Conservation (phyloP, 805 yeast genomes). For the Barnettozyma populi region DNA sequence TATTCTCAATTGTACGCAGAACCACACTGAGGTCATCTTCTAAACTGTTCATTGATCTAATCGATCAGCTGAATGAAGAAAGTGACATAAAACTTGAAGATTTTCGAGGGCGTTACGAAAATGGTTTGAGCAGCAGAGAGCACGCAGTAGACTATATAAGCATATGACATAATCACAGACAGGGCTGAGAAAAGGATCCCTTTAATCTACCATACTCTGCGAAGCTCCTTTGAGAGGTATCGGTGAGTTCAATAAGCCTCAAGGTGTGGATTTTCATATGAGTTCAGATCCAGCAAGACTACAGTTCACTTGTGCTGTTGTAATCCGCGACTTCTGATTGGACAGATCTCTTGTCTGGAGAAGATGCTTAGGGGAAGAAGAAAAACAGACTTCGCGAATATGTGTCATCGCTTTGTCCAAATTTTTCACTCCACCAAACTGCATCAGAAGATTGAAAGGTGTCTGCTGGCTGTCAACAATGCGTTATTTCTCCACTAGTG, state of each 20-base stretch:
- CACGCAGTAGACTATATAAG: not conserved
- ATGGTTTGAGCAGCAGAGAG: not conserved
- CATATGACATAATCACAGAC: too few relatives aligned
- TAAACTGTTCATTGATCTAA: not conserved
- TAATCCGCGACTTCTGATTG: constrained; percentile 3
- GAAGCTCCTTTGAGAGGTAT: too few relatives aligned
- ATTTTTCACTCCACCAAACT: not conserved
- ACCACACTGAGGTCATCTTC: not conserved
- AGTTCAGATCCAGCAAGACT: not conserved
- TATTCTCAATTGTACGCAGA: constrained; percentile 1
- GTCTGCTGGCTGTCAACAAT: not conserved
- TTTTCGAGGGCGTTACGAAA: not conserved
- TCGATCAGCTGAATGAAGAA: not conserved
- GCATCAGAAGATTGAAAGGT: not conserved
- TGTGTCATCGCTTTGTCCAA: constrained; percentile 5
- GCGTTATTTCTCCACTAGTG: constrained; percentile 21
- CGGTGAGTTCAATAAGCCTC: too few relatives aligned
- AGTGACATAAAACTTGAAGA: not conserved
- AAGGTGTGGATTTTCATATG: too few relatives aligned
- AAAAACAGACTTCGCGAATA: not conserved
- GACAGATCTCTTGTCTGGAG: not conserved
- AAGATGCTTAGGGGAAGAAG: too few relatives aligned
- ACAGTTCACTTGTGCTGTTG: not conserved
- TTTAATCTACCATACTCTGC: too few relatives aligned
- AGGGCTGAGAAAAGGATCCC: too few relatives aligned